Evolutionary conservation across 352 stramenopile species (phyloP).

Genomic region (Phytophthora tentaculata): DNA sequence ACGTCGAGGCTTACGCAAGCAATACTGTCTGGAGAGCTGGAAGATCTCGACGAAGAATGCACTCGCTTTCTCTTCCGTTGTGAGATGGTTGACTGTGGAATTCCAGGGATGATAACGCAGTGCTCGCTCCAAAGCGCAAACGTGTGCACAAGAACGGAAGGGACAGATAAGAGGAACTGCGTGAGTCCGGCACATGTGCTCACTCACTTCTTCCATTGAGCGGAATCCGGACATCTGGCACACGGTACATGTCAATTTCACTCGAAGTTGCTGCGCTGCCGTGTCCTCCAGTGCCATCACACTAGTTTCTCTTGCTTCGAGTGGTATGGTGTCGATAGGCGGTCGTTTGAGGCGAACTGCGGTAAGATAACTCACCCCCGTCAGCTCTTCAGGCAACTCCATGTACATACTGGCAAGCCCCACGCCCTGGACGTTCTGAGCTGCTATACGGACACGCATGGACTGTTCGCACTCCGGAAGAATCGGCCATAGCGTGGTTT

Average conservation of each 20-base stretch:
- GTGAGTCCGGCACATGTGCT: conserved; percentile 68
- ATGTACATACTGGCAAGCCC: conserved; percentile 67
- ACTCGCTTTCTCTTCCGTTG: conserved; percentile 58
- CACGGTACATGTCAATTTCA: conserved; percentile 60
- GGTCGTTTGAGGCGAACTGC: conserved; percentile 50
- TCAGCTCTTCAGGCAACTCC: conserved; percentile 53
- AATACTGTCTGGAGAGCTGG: conserved; percentile 77
- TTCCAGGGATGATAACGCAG: conserved; percentile 83
- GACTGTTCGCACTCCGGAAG: conserved; percentile 44
- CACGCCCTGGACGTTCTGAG: conserved; percentile 66
- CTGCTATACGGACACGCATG: conserved; percentile 59
- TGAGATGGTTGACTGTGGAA: conserved; percentile 62
- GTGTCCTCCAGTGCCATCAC: conserved; percentile 57
- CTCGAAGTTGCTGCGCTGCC: conserved; percentile 24
- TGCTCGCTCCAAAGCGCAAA: conserved; percentile 70
- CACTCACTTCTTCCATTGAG: conserved; percentile 40
- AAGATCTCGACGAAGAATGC: conserved; percentile 81
- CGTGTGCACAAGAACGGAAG: conserved; percentile 68
- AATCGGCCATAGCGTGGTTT: conserved; percentile 77
- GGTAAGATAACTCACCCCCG: conserved; percentile 62
- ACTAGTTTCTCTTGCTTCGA: conserved; percentile 46
- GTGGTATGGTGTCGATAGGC: conserved; percentile 45
- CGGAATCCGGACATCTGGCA: conserved; percentile 43
- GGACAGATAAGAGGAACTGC: conserved; percentile 76
- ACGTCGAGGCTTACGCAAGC: conserved; percentile 67